phyloP scores from a whole-genome alignment of 768 basidiomycete genomes.

The Hericium rajendrae region DNA sequence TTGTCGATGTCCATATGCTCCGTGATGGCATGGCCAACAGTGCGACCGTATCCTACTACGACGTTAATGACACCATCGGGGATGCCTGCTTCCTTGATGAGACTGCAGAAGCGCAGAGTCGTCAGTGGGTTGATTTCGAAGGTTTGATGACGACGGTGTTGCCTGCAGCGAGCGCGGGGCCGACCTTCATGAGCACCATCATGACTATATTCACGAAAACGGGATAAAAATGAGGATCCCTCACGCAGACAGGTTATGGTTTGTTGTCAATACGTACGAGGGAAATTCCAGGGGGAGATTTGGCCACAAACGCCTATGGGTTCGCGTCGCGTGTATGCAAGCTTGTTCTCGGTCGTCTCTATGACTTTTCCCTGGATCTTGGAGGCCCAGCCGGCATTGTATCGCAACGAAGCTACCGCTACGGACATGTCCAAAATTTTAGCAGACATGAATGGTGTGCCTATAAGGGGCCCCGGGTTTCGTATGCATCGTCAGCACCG shows the following conservation, averaged over 20 bases:
- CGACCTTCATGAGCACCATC: conserved; percentile 54
- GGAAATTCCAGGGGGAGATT: conserved; percentile 66
- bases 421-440: conserved; percentile 38
- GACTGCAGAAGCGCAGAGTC: conserved; percentile 34
- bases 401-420: conserved; percentile 46
- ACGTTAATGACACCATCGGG: conserved; percentile 57
- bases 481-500: not conserved
- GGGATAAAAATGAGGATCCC: not conserved
- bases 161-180: conserved; percentile 54
- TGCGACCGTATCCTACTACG: conserved; percentile 43
- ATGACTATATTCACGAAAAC: conserved; percentile 23
- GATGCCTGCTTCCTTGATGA: conserved; percentile 49
- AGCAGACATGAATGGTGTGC: conserved; percentile 44
- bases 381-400: conserved; percentile 92
- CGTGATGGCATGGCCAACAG: conserved; percentile 48
- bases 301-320: conserved; percentile 47
- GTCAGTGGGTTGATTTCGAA: conserved; percentile 57
- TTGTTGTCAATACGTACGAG: conserved; percentile 21
- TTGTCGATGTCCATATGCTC: conserved; percentile 52
- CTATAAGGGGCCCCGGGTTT: conserved; percentile 9
- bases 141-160: conserved; percentile 53
- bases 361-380: conserved; percentile 72
- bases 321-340: conserved; percentile 53
- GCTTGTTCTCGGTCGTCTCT: conserved; percentile 42
- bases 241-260: no score